Percentiles rank a stretch among this genome's conserved stretches.
These are phyloP conservation scores for Omphalea diandra DNA, from an alignment of 441 rosid genomes.

Conservation along the genomic window DNA sequence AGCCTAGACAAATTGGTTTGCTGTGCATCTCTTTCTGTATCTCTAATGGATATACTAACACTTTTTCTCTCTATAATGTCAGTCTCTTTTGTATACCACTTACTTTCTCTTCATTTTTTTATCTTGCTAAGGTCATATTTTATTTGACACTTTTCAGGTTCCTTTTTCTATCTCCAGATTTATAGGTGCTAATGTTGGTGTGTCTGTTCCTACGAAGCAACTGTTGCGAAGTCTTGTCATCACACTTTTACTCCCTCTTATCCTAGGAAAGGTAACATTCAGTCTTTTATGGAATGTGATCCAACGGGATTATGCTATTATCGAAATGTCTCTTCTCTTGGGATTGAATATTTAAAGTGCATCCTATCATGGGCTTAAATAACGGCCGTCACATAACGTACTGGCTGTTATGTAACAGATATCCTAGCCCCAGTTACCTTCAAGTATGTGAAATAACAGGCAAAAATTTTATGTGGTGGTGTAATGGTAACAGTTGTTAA, in stretches of 20 bases:
- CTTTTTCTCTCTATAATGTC: background rate
- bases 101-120: slow-evolving; percentile 13
- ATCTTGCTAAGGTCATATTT: slow-evolving; percentile 10
- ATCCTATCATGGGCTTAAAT: no score
- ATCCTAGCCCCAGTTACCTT: no score
- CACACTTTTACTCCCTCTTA: slow-evolving; percentile 70
- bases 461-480: no score
- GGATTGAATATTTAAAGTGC: background rate
- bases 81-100: background rate
- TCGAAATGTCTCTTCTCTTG: background rate
- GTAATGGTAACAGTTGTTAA: no score
- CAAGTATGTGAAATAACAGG: no score
- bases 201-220: slow-evolving; percentile 73
- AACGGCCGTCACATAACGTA: no score
- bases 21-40: background rate
- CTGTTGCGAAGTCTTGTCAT: slow-evolving; percentile 74
- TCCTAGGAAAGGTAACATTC: slow-evolving; percentile 78
- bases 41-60: background rate
- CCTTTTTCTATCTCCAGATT: slow-evolving; percentile 85
- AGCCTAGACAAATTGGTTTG: background rate
- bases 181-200: slow-evolving; percentile 83
- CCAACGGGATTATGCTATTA: background rate
- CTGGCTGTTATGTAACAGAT: no score
- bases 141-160: slow-evolving; percentile 47
- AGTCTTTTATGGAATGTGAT: slow-evolving; percentile 2